Evolutionary conservation across 257 asterid species (phyloP).

Genomic region (Solanum tarapatanum): DNA sequence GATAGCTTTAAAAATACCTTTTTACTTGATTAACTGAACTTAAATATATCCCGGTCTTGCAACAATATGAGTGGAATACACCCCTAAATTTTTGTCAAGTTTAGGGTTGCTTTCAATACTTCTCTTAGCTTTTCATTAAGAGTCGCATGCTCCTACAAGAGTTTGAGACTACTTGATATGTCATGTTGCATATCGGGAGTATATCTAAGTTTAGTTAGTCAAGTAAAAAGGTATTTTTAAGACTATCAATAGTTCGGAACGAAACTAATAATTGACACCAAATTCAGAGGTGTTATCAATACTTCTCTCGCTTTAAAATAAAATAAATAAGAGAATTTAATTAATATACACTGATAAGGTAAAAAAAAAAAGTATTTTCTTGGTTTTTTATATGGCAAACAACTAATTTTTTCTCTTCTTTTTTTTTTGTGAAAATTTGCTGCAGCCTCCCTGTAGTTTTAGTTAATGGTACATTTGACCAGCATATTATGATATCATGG

Average conservation of each 20-base stretch:
- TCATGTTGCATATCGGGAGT: neutral
- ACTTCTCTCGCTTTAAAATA: neutral
- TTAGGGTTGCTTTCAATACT: neutral
- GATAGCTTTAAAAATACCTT: accelerated
- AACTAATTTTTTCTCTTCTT: no score
- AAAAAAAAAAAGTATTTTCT: neutral
- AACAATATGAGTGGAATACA: neutral
- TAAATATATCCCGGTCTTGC: neutral
- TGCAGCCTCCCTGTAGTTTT: conserved; percentile 9
- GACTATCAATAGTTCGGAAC: neutral
- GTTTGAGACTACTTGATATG: neutral
- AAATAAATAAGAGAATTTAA: neutral
- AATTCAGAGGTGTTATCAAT: neutral
- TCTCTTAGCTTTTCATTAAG: neutral
- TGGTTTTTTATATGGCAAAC: neutral
- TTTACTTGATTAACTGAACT: neutral
- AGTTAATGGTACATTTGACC: conserved; percentile 47
- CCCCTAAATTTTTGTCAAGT: neutral
- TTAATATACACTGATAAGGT: neutral
- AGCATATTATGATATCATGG: conserved; percentile 48
- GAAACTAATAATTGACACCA: no score
- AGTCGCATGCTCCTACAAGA: neutral
- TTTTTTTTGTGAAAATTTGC: neutral
- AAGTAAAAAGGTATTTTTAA: neutral
- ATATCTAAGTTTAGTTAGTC: neutral